A percentile compares a stretch with the other conserved stretches of the same genome.
Conservation (phyloP, 2,329 filamentous ascomycete genomes). For the Shiraia sp. region DNA sequence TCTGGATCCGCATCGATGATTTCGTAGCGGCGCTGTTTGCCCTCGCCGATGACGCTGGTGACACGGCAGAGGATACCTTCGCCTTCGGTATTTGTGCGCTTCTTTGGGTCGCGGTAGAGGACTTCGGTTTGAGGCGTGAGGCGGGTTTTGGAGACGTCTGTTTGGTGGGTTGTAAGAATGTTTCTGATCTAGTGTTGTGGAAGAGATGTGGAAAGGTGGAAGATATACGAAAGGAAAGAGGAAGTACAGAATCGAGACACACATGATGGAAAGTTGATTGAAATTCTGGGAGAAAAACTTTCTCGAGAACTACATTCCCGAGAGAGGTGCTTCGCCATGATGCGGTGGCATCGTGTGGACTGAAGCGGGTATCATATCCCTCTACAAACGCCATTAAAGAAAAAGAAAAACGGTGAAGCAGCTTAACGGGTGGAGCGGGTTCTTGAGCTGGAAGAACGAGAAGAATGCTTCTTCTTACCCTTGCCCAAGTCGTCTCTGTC, state of each 20-base stretch:
- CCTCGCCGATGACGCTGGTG: slow-evolving; percentile 57
- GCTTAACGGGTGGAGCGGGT: not conserved
- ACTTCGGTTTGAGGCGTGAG: slow-evolving; percentile 52
- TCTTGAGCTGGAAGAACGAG: slow-evolving; percentile 3
- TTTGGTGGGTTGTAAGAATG: slow-evolving; percentile 1
- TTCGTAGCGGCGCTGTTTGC: slow-evolving; percentile 58
- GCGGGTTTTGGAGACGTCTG: slow-evolving; percentile 20
- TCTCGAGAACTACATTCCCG: not conserved
- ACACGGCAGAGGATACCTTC: slow-evolving; percentile 57
- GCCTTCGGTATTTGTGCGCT: slow-evolving; percentile 46
- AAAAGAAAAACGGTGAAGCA: not conserved
- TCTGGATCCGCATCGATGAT: slow-evolving; percentile 56
- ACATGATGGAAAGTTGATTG: slow-evolving; percentile 17
- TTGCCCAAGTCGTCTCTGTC: slow-evolving; percentile 51
- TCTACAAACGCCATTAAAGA: not conserved
- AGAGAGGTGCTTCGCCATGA: not conserved
- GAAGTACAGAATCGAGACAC: slow-evolving; percentile 9
- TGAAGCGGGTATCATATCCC: slow-evolving; percentile 1
- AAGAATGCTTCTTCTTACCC: slow-evolving; percentile 46
- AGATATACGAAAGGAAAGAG: slow-evolving; percentile 2
- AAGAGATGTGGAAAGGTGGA: not conserved
- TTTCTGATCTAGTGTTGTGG: slow-evolving; percentile 3
- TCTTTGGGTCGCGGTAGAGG: slow-evolving; percentile 55
- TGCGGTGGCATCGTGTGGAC: not conserved
- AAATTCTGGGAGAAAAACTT: slow-evolving; percentile 1